Evolutionary conservation across 2,329 filamentous ascomycete genomes (phyloP), one percentile per base, ranked within the genome.

Genomic region (Aspergillus piperis): DNA sequence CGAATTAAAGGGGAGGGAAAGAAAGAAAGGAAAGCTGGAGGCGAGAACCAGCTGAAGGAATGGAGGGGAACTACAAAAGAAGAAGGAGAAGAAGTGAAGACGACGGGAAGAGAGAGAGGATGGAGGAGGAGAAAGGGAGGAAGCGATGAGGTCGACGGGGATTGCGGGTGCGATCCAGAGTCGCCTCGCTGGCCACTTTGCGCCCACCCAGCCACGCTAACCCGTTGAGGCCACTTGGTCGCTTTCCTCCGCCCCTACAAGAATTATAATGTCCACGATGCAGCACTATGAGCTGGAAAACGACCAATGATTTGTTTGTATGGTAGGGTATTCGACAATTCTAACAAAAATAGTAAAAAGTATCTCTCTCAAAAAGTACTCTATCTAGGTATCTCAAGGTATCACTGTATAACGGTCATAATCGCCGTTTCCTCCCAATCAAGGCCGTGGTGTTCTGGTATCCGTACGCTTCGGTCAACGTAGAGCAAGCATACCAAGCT

Each of bases 151-250:
- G 65, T 65, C 61, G 67, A 63, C 63, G 64, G 58, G 68, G 66
- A 66, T 62, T 66, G 66, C 61, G 66, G 64, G 61, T 60, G 68
- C 68, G 66, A 64, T 58, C 62, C 64, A 70, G 50, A 68, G 62
- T 67, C 64, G 67, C 67, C 66, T 69, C 71, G 72, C 68, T 75
- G 73, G 72, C 71, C 72, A 75, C 72, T 74, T 74, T 73, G 17
- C 71, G 68, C 68, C 68, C 70, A 36, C 66, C 69, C 70, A 72
- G 62, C 66, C 70, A 65, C 72, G 71, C 72, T 75, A 75, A 63
- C 67, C 67, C 25, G 59, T 74, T 74, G 70, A 74, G 73, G 74
- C 69, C 73, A 74, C 71, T 73, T 74, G 72, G 71, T 73, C 72
- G 67, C 70, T 72, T 68, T 64, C 65, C 65, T 64, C 64, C 58